Conservation (phyloP, 805 yeast species). For the Candida xiaguanensis region DNA sequence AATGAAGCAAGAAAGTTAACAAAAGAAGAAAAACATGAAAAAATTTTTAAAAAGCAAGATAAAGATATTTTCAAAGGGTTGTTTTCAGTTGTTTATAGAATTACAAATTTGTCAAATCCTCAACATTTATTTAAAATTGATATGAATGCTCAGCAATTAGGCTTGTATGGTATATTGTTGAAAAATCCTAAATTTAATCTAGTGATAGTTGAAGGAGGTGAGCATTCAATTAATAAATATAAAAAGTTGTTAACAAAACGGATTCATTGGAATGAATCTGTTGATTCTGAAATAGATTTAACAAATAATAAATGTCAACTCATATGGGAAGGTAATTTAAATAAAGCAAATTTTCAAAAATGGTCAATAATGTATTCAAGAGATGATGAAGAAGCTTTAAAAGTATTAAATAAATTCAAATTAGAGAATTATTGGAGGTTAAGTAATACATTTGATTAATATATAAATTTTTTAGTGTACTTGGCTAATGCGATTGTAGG, state of each 20-base stretch:
- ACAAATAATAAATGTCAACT: slow-evolving; percentile 42
- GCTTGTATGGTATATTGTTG: slow-evolving; percentile 60
- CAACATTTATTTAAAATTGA: slow-evolving; percentile 73
- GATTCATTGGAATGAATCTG: slow-evolving; percentile 64
- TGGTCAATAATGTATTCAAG: slow-evolving; percentile 65
- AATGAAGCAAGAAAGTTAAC: slow-evolving; percentile 64
- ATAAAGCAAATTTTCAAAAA: slow-evolving; percentile 50
- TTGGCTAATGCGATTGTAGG: slow-evolving; percentile 7
- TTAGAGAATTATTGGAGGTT: slow-evolving; percentile 61
- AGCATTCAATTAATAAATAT: slow-evolving; percentile 56
- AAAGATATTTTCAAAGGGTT: slow-evolving; percentile 51
- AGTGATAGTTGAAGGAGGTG: slow-evolving; percentile 74
- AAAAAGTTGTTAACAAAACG: slow-evolving; percentile 57
- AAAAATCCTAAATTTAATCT: slow-evolving; percentile 46
- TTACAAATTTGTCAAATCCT: slow-evolving; percentile 54
- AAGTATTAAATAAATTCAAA: slow-evolving; percentile 46
- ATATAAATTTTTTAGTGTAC: slow-evolving; percentile 3
- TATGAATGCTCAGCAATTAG: slow-evolving; percentile 72
- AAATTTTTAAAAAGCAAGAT: slow-evolving; percentile 35
- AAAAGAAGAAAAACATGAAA: slow-evolving; percentile 53
- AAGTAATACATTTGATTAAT: slow-evolving; percentile 10
- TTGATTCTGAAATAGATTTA: slow-evolving; percentile 28
- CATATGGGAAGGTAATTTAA: slow-evolving; percentile 71
- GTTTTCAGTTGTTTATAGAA: slow-evolving; percentile 54
- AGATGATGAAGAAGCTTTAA: slow-evolving; percentile 48